Conservation (phyloP, 2,329 filamentous ascomycete species). For the Fusarium armeniacum region DNA sequence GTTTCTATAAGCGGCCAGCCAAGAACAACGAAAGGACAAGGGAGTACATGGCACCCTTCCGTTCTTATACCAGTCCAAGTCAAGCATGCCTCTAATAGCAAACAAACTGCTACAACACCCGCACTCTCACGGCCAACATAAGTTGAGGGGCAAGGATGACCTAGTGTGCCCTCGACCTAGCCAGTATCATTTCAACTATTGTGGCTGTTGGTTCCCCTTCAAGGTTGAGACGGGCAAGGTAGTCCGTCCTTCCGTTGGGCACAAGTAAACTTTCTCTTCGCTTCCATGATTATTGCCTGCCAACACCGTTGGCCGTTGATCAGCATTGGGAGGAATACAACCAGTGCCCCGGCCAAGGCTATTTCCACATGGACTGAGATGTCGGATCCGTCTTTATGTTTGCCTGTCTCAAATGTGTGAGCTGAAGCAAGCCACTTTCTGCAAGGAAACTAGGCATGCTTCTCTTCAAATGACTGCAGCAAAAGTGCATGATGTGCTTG, state of each 20-base stretch:
- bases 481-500: slow-evolving; percentile 14
- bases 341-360: not conserved
- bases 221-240: slow-evolving; percentile 53
- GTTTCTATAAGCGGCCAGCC: slow-evolving; percentile 44
- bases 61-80: slow-evolving; percentile 7
- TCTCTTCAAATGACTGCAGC: slow-evolving; percentile 21
- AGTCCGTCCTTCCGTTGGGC: slow-evolving; percentile 3
- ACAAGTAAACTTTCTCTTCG: slow-evolving; percentile 18
- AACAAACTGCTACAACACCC: slow-evolving; percentile 28
- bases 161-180: slow-evolving; percentile 37
- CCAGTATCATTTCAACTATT: slow-evolving; percentile 37
- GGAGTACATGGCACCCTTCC: slow-evolving; percentile 14
- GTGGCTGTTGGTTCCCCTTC: slow-evolving; percentile 53
- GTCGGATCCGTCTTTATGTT: slow-evolving; percentile 24
- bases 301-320: slow-evolving; percentile 9
- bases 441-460: slow-evolving; percentile 12
- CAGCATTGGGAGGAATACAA: slow-evolving; percentile 4
- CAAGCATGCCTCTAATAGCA: slow-evolving; percentile 38
- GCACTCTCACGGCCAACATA: slow-evolving; percentile 27
- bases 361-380: slow-evolving; percentile 8
- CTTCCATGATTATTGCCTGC: slow-evolving; percentile 12
- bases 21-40: slow-evolving; percentile 12
- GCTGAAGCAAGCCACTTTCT: slow-evolving; percentile 33
- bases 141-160: slow-evolving; percentile 36
- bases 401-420: slow-evolving; percentile 15